phyloP scores from a whole-genome alignment of 2,329 filamentous ascomycete genomes.

The Xylariaceae sp. region DNA sequence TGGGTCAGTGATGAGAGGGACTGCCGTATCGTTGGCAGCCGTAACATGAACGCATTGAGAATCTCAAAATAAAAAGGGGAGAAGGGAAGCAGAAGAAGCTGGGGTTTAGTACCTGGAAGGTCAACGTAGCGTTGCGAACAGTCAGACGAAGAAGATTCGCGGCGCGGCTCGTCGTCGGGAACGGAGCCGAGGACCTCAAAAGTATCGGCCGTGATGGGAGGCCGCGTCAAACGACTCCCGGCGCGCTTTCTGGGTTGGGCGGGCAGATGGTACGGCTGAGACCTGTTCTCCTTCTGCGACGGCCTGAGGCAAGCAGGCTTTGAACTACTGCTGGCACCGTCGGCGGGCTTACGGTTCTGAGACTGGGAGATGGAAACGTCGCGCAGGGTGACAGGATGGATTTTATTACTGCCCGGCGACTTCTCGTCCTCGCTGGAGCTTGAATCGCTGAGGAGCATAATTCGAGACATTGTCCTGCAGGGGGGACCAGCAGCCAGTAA shows the following conservation, averaged over 20 bases:
- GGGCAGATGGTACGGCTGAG: constrained; percentile 12
- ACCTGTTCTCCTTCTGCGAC: too few species aligned
- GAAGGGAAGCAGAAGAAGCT: too few species aligned
- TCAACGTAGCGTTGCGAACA: constrained; percentile 13
- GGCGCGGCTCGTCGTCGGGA: constrained; percentile 18
- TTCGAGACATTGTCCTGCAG: constrained; percentile 17
- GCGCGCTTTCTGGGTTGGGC: constrained; percentile 7
- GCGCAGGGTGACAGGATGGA: constrained; percentile 15
- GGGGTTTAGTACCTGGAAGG: constrained; percentile 23
- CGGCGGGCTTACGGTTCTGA: constrained; percentile 19
- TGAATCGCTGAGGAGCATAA: constrained; percentile 18
- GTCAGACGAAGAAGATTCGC: constrained; percentile 10
- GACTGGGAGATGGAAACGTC: constrained; percentile 22
- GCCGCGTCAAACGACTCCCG: constrained; percentile 15
- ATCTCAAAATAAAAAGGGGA: too few species aligned
- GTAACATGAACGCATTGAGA: too few species aligned
- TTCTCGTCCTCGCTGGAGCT: constrained; percentile 16
- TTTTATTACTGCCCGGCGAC: constrained; percentile 3
- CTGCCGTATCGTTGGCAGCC: too few species aligned
- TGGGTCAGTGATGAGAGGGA: too few species aligned
- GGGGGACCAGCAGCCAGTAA: constrained; percentile 3
- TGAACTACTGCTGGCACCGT: too few species aligned
- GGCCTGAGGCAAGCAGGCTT: too few species aligned
- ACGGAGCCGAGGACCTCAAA: constrained; percentile 24
- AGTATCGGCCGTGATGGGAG: constrained; percentile 18